Base-by-base conservation (phyloP, 441 rosid genomes). In the Euphorbia schlechtendalii region DNA sequence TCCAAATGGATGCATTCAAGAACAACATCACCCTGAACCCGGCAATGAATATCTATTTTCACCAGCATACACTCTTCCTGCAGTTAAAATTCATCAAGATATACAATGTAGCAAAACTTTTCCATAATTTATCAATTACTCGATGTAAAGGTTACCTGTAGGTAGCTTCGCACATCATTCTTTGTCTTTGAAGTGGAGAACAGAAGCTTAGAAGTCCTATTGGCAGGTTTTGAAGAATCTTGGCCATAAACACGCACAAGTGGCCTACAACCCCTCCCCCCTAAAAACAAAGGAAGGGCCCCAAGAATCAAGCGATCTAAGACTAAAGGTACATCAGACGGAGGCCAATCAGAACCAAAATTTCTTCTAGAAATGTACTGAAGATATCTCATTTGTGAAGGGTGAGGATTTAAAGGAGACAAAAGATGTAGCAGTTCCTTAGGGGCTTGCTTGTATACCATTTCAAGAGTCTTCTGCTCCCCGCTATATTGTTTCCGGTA, bases 381-480 rank as follows among this genome's bases (percentile, higher is more conserved):
- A 65, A 92, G 94, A 75, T 88, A 92, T 84, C 98, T 88, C 64
- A 90, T 69, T 60, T 92, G 98, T 18, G 98, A 92, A 73, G 98
- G 86, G 68, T 85, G 92, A 17, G 94, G 94, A 74, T 92, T 92
- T 67, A 92, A 73, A 69, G 90, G 82, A 68, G 88, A 82, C 70
- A 85, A 71, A 52, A 92, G 77, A 68, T 82, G 96, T 48, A 88
- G 88, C 75, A 90, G 84, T 69, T 92, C 96, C 73, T 71, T 83
- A 21, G 97, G 98, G 73, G 98, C 98, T 73, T 92, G 98, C 81
- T 83, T 88, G 76, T 88, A 88, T 64, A 92, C 90, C 97, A 88
- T 90, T 72, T 92, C 98, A 65, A 92, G 88, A 53, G 98, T 92
- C 87, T 90, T 90, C 76, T 75, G 92, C 88, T 92, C 98, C 3